Evolutionary conservation across 2,329 filamentous ascomycete species (phyloP), one percentile per base, ranked within the genome.

Genomic region (Alternaria postmessia): DNA sequence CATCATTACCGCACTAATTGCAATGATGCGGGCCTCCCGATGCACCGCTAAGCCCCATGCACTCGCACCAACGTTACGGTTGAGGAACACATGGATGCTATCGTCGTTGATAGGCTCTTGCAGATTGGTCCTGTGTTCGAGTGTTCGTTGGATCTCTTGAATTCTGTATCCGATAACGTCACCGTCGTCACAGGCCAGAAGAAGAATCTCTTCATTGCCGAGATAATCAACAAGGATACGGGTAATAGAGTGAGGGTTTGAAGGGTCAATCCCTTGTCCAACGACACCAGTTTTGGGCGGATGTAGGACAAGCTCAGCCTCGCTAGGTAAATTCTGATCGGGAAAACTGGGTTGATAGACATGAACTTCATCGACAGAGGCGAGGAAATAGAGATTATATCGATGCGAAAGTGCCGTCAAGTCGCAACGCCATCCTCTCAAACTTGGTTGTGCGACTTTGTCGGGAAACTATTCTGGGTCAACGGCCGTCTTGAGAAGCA

Each of bases 1-100:
- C n/a, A 5, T 49, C 30, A 38, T 49, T 46, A 49, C 46, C 0
- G 91, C 89, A 68, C 91, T 92, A 39, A 96, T 89, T 0, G 94
- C 95, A 63, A 99, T 90, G 62, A 97, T 82, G 0, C 94, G 88
- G n/a, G 92, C 92, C 63, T 89, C 82, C 62, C 87, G 85, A 75
- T 98, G 94, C 11, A 97, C 85, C 7, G 93, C 90, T 48, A 97
- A 79, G 0, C 94, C 95, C 95, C 95, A 99, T 3, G 94, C 94
- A 61, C 92, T 94, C 24, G 80, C 81, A 1, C 87, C 87, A 3
- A 97, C 93, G 73, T 91, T 93, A 38, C 91, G 86, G 59, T 88
- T 87, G 58, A 97, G 91, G 72, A 96, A 91, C 0, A 81, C 81
- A 70, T 60, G 81, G 66, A 74, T 73, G 57, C 71, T 68, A 41